Evolutionary conservation across 1,139 yeast species (phyloP).

Genomic region (Hyphopichia pseudoburtonii): DNA sequence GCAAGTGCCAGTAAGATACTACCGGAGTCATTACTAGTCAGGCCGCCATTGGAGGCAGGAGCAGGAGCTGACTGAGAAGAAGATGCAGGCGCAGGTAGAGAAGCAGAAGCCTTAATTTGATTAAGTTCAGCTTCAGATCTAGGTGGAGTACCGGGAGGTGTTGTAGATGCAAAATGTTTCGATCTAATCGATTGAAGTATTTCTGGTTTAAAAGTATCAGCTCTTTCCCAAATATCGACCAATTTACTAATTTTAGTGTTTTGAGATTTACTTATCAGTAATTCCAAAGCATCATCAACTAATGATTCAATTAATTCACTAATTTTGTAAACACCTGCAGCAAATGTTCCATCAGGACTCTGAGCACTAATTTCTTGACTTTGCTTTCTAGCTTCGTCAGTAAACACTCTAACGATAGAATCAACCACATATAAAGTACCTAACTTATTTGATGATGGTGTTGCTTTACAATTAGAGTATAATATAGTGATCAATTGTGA

Average conservation of each 20-base stretch:
- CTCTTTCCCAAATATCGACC: slow-evolving; percentile 90
- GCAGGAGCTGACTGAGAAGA: slow-evolving; percentile 15
- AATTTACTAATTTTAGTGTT: slow-evolving; percentile 76
- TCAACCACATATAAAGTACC: slow-evolving; percentile 92
- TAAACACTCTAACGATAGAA: slow-evolving; percentile 83
- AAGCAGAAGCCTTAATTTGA: slow-evolving; percentile 10
- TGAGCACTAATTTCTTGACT: slow-evolving; percentile 43
- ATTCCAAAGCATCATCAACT: slow-evolving; percentile 58
- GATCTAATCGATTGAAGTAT: slow-evolving; percentile 55
- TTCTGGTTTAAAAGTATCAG: slow-evolving; percentile 68
- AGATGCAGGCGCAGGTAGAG: slow-evolving; percentile 15
- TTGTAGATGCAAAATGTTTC: slow-evolving; percentile 57
- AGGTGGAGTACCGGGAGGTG: slow-evolving; percentile 60
- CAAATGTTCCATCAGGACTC: slow-evolving; percentile 71
- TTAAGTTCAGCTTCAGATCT: slow-evolving; percentile 27
- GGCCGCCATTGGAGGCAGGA: slow-evolving; percentile 19
- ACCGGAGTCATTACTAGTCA: slow-evolving; percentile 47
- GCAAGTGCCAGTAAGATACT: slow-evolving; percentile 68
- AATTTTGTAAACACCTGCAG: slow-evolving; percentile 67
- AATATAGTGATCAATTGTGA: slow-evolving; percentile 59
- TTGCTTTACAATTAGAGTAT: slow-evolving; percentile 67
- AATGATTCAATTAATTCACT: slow-evolving; percentile 59
- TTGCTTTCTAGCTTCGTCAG: slow-evolving; percentile 67
- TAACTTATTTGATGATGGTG: slow-evolving; percentile 80
- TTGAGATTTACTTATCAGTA: slow-evolving; percentile 51